Evolutionary conservation across 805 yeast species (phyloP).

Genomic region (Myxozyma geophila): DNA sequence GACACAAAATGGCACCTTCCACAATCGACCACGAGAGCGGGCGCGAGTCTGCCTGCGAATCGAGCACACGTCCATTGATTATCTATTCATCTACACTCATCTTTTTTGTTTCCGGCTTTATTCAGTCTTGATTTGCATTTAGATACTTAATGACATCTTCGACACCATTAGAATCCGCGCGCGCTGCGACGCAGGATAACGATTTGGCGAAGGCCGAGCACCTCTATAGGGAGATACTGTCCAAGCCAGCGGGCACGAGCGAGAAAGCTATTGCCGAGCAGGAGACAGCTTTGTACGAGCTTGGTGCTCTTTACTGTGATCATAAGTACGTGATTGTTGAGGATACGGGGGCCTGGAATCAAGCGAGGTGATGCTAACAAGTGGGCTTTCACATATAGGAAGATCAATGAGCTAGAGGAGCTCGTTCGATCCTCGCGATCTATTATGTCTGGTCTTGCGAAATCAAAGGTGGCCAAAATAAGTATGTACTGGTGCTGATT

Average conservation of each 20-base stretch:
- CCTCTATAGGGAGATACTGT: slow-evolving; percentile 58
- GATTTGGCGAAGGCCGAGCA: slow-evolving; percentile 63
- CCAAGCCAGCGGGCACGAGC: slow-evolving; percentile 40
- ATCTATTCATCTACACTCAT: not conserved
- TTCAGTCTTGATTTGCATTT: not conserved
- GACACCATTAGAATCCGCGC: slow-evolving; percentile 53
- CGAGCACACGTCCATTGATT: not conserved
- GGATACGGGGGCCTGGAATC: not conserved
- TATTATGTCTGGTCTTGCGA: slow-evolving; percentile 80
- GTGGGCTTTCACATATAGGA: slow-evolving; percentile 16
- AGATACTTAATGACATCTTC: slow-evolving; percentile 5
- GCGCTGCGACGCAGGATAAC: slow-evolving; percentile 57
- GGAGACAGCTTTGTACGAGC: slow-evolving; percentile 72
- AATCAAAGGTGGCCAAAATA: slow-evolving; percentile 92
- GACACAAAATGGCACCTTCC: slow-evolving; percentile 4
- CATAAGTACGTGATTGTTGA: slow-evolving; percentile 38
- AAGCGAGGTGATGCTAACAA: not conserved
- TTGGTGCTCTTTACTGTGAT: slow-evolving; percentile 71
- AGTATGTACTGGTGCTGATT: slow-evolving; percentile 39
- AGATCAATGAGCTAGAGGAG: slow-evolving; percentile 57
- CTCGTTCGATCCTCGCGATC: slow-evolving; percentile 71
- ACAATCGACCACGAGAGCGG: not conserved
- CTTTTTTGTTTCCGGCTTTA: not conserved
- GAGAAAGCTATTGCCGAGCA: slow-evolving; percentile 57
- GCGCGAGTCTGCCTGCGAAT: not conserved